These are phyloP conservation scores for Phytophthora palmivora DNA, from an alignment of 352 stramenopile genomes.

Conservation along the genomic window DNA sequence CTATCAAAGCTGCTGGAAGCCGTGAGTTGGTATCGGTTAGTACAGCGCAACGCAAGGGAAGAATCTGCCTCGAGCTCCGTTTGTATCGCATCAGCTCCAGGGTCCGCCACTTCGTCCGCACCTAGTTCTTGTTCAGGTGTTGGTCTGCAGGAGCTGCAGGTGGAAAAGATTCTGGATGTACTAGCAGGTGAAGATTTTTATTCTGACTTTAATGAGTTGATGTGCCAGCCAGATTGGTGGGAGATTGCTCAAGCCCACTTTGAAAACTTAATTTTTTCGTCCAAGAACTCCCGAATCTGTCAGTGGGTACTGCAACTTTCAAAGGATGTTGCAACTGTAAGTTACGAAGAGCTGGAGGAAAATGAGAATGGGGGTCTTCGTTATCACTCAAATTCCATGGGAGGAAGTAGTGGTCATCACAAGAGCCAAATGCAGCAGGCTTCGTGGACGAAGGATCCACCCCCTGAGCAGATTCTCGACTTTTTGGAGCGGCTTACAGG, in stretches of 20 bases:
- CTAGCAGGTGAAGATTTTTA: constrained; percentile 85
- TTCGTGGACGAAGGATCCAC: constrained; percentile 70
- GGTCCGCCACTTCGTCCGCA: constrained; percentile 32
- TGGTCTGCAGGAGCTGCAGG: constrained; percentile 70
- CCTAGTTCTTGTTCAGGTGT: constrained; percentile 24
- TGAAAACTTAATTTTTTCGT: constrained; percentile 85
- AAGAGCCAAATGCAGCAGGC: constrained; percentile 25
- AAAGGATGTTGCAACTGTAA: constrained; percentile 64
- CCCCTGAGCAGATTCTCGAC: constrained; percentile 78
- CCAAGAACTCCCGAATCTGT: constrained; percentile 67
- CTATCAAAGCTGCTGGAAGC: constrained; percentile 79
- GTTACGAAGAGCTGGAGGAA: constrained; percentile 66
- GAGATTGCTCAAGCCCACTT: constrained; percentile 87
- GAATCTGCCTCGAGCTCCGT: constrained; percentile 68
- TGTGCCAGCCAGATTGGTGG: constrained; percentile 84
- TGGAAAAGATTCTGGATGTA: constrained; percentile 79
- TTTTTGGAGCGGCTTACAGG: constrained; percentile 74
- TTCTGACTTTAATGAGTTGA: constrained; percentile 82
- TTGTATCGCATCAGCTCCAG: constrained; percentile 27
- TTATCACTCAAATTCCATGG: constrained; percentile 19
- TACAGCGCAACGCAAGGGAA: constrained; percentile 80
- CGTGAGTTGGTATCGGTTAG: constrained; percentile 85
- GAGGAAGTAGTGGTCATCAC: constrained; percentile 8
- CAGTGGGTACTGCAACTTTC: constrained; percentile 77
- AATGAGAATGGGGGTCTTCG: constrained; percentile 24